Base-by-base conservation (phyloP, 2,329 filamentous ascomycete genomes). In the Alternaria gansuensis region DNA sequence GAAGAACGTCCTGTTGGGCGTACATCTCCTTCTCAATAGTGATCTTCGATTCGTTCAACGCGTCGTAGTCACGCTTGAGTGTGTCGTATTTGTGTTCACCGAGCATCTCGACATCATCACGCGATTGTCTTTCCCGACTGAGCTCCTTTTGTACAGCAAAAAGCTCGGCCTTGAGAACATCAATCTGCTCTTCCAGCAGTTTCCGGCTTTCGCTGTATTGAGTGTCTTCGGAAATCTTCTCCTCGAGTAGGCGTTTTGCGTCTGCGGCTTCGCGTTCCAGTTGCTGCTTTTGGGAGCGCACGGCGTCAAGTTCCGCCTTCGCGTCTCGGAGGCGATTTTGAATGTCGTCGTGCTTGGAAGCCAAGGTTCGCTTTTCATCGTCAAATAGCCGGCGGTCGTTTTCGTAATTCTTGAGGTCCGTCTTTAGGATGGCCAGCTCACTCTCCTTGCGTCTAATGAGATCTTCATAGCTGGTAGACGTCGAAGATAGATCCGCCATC, bases 21-120 rank as follows among this genome's bases (percentile, higher is more conserved):
- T 98, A 98, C 76, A 99, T 89, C 78, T 98, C 94, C 77, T 97
- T 98, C 78, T 99, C 94, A 63, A 99, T 97, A 45, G 89, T 96
- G 70, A 97, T 97, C 78, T 99, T 99, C 28, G 92, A 89, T 64
- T 97, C 93, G 69, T 97, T 97, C 33, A 98, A 83, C 33, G 87
- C 86, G 49, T 96, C 89, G 68, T 88, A 96, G 65, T 98, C 93
- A 26, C 93, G 88, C 74, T 93, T 89, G 60, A 99, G 82, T 50
- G 89, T 87, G 43, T 90, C 84, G 69, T 89, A 91, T 75, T 95
- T 96, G 79, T 97, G 93, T 67, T 97, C 93, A 4, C 91, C 88
- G 57, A 98, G 89, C 67, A 96, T 87, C 64, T 94, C 89, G 26
- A 97, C 93, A 73, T 99, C 95, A 66, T 97, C 94, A 57, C 95